These are phyloP conservation scores for Clonostachys chloroleuca DNA, from an alignment of 2,329 filamentous ascomycete species.

Conservation along the genomic window DNA sequence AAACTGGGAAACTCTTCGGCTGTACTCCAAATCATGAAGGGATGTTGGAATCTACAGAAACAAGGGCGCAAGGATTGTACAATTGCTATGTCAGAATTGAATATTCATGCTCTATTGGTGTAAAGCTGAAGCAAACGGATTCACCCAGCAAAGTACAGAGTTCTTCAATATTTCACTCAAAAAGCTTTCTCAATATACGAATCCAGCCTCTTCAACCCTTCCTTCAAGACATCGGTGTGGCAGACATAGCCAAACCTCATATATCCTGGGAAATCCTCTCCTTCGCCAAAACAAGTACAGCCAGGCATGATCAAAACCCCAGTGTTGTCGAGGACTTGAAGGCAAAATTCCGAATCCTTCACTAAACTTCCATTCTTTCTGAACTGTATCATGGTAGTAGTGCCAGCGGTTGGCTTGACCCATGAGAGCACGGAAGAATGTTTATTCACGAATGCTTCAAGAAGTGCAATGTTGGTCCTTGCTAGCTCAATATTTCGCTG, in stretches of 20 bases:
- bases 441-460: conserved; percentile 64
- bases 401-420: conserved; percentile 73
- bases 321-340: conserved; percentile 60
- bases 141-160: too few relatives aligned
- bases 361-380: conserved; percentile 54
- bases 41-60: too few relatives aligned
- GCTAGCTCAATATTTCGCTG: conserved; percentile 56
- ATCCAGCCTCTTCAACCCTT: conserved; percentile 52
- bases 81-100: too few relatives aligned
- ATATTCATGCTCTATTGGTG: too few relatives aligned
- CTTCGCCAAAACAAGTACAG: conserved; percentile 65
- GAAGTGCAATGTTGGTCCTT: conserved; percentile 58
- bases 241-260: conserved; percentile 75
- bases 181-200: conserved; percentile 23
- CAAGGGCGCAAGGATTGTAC: too few relatives aligned
- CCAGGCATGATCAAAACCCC: conserved; percentile 75
- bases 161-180: too few relatives aligned
- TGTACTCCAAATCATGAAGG: too few relatives aligned
- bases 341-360: conserved; percentile 69
- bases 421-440: conserved; percentile 63
- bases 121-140: too few relatives aligned
- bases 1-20: too few relatives aligned
- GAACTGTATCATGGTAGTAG: conserved; percentile 74
- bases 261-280: conserved; percentile 65
- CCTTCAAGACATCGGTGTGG: conserved; percentile 63